Conservation (phyloP, 2,329 filamentous ascomycete genomes). For the Phialemoniopsis sp. region DNA sequence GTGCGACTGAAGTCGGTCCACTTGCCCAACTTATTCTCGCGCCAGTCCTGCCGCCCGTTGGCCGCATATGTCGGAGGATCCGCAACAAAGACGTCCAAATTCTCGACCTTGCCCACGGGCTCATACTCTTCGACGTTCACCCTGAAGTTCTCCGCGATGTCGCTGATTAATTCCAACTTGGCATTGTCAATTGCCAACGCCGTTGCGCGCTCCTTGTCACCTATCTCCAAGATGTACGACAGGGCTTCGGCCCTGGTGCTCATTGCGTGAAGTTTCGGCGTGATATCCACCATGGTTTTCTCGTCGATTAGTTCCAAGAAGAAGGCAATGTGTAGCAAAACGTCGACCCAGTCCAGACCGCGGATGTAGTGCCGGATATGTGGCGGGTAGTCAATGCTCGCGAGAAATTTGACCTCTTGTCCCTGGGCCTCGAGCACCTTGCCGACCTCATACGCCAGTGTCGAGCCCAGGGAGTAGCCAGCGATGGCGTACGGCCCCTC, state of each 20-base stretch:
- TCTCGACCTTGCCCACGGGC: conserved; percentile 26
- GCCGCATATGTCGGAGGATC: conserved; percentile 23
- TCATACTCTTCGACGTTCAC: conserved; percentile 35
- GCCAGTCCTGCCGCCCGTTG: conserved; percentile 21
- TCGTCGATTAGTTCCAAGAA: conserved; percentile 35
- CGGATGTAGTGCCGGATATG: conserved; percentile 38
- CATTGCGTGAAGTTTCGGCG: conserved; percentile 12
- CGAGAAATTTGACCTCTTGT: conserved; percentile 36
- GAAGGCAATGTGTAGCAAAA: conserved; percentile 31
- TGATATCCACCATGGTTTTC: conserved; percentile 9
- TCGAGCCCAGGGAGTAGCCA: conserved; percentile 46
- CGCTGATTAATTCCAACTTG: conserved; percentile 25
- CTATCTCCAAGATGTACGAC: conserved; percentile 1
- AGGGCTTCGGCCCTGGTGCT: conserved; percentile 1
- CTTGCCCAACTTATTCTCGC: conserved; percentile 18
- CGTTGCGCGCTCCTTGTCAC: conserved; percentile 9
- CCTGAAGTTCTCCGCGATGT: conserved; percentile 28
- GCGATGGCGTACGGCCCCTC: conserved; percentile 45
- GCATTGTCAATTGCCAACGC: conserved; percentile 23
- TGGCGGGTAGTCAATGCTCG: conserved; percentile 41
- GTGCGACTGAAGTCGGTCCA: conserved; percentile 27
- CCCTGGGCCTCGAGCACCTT: conserved; percentile 35
- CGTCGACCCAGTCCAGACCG: conserved; percentile 29
- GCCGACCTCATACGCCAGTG: conserved; percentile 44
- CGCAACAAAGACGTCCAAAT: conserved; percentile 37